Evolutionary conservation across 2,329 filamentous ascomycete species (phyloP).

Genomic region (Drechslerella stenobrocha): DNA sequence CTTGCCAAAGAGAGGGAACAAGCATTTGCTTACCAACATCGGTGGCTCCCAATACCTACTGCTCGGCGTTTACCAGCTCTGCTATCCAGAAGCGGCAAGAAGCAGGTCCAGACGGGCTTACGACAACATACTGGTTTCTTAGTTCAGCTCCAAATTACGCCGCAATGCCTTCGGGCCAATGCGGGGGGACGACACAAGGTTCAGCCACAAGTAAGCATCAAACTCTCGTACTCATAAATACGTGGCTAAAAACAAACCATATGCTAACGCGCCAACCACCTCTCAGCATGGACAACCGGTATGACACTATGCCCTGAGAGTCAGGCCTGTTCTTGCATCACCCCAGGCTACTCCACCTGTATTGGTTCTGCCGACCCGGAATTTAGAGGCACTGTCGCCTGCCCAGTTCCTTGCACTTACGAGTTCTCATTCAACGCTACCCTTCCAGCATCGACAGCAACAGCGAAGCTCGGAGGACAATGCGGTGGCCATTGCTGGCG

Average conservation of each 20-base stretch:
- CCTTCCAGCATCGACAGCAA: slow-evolving; percentile 27
- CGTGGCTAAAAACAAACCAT: not conserved
- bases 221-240: not conserved
- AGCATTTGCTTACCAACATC: slow-evolving; percentile 34
- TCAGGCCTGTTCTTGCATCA: slow-evolving; percentile 28
- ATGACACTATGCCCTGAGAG: slow-evolving; percentile 26
- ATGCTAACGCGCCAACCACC: not conserved
- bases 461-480: slow-evolving; percentile 29
- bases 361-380: slow-evolving; percentile 9
- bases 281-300: slow-evolving; percentile 16
- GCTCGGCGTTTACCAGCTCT: slow-evolving; percentile 17
- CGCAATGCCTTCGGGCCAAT: slow-evolving; percentile 36
- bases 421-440: slow-evolving; percentile 11
- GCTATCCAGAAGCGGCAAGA: too few species aligned
- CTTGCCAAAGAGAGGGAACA: slow-evolving; percentile 8
- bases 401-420: slow-evolving; percentile 29
- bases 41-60: slow-evolving; percentile 6
- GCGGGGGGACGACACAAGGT: slow-evolving; percentile 20
- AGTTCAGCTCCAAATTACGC: slow-evolving; percentile 17
- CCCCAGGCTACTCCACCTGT: slow-evolving; percentile 20
- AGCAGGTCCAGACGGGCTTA: not conserved
- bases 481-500: slow-evolving; percentile 44
- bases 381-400: slow-evolving; percentile 12
- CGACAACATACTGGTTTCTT: slow-evolving; percentile 21
- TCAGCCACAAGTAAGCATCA: slow-evolving; percentile 14